These are phyloP conservation scores for Penicillium dipodomyicola DNA, from an alignment of 495 filamentous ascomycete species.

Conservation along the genomic window DNA sequence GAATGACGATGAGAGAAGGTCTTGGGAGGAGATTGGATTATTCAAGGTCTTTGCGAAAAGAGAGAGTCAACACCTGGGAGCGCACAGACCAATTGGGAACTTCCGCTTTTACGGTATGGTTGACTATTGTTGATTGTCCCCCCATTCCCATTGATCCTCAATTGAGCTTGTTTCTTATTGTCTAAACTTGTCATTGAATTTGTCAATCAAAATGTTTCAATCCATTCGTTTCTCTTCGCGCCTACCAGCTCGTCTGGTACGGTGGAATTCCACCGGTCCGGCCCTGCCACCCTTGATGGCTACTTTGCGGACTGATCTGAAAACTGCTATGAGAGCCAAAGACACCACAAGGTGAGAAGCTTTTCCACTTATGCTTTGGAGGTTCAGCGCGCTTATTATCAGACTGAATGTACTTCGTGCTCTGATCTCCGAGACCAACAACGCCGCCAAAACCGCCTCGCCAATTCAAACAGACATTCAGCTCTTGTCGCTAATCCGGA, in stretches of 20 bases:
- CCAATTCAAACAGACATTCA: conserved; percentile 59
- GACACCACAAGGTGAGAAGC: conserved; percentile 48
- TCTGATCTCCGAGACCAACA: conserved; percentile 61
- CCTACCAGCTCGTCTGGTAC: conserved; percentile 30
- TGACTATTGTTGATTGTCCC: conserved; percentile 3
- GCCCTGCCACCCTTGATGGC: conserved; percentile 46
- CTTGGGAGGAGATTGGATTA: conserved; percentile 19
- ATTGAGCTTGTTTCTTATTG: conserved; percentile 9
- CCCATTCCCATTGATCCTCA: not conserved
- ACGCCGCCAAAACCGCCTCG: conserved; percentile 56
- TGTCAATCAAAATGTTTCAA: conserved; percentile 28
- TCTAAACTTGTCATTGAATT: not conserved
- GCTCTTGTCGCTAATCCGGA: conserved; percentile 57
- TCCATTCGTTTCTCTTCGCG: conserved; percentile 28
- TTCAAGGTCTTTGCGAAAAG: conserved; percentile 30
- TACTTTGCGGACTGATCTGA: conserved; percentile 57
- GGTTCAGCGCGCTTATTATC: not conserved
- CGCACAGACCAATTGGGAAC: conserved; percentile 29
- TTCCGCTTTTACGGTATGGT: conserved; percentile 31
- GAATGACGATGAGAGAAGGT: conserved; percentile 14
- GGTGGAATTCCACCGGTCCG: conserved; percentile 46
- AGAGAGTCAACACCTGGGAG: conserved; percentile 29
- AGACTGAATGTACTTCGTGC: conserved; percentile 59
- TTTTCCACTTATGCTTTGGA: not conserved
- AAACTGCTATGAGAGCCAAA: conserved; percentile 61